Conservation (phyloP, 192 early-diverging fungal genomes). For the Coemansia sp. region DNA sequence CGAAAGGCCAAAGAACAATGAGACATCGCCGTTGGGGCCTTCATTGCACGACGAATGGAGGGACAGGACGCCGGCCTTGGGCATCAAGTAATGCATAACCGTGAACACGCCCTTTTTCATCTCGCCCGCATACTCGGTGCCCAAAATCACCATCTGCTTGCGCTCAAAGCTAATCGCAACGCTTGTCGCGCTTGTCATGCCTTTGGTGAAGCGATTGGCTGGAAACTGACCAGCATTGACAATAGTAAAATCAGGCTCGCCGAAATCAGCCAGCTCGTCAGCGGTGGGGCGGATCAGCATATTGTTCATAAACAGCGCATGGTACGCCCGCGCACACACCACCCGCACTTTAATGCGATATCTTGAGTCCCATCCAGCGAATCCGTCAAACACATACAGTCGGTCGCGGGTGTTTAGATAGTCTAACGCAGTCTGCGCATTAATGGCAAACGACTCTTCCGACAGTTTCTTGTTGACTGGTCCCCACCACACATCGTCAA, state of each 20-base stretch:
- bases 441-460: slow-evolving; percentile 79
- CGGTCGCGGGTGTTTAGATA: slow-evolving; percentile 93
- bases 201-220: slow-evolving; percentile 88
- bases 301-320: slow-evolving; percentile 97
- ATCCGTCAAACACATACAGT: slow-evolving; percentile 96
- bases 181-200: slow-evolving; percentile 93
- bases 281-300: slow-evolving; percentile 95
- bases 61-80: slow-evolving; percentile 65
- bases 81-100: slow-evolving; percentile 99
- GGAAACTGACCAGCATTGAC: slow-evolving; percentile 96
- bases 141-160: slow-evolving; percentile 96
- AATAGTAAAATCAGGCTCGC: slow-evolving; percentile 96
- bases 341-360: slow-evolving; percentile 97
- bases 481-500: slow-evolving; percentile 96
- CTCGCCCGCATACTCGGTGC: slow-evolving; percentile 98
- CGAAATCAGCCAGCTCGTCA: slow-evolving; percentile 88
- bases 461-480: slow-evolving; percentile 93
- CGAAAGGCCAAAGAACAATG: slow-evolving; percentile 97
- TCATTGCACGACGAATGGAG: slow-evolving; percentile 89
- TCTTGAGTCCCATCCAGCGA: slow-evolving; percentile 96
- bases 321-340: slow-evolving; percentile 92
- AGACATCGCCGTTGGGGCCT: slow-evolving; percentile 85
- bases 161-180: slow-evolving; percentile 91
- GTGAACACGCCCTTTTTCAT: slow-evolving; percentile 99
- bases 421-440: slow-evolving; percentile 92